Percentiles rank a stretch among this genome's conserved stretches.
Conservation (phyloP, 805 yeast genomes). For the Lipomyces sp. region DNA sequence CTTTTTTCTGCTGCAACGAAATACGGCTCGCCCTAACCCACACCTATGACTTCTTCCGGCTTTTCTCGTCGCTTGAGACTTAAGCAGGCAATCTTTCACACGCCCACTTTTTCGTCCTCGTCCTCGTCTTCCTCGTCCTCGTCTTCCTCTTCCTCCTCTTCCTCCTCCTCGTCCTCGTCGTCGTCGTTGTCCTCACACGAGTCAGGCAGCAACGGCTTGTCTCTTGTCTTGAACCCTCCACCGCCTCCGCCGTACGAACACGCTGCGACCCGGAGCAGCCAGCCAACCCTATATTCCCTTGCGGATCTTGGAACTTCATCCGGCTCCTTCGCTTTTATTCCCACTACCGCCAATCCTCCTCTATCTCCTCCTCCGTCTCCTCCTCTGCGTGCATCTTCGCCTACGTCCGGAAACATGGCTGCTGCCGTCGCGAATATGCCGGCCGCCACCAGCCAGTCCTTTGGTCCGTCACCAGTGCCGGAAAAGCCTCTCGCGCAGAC, state of each 20-base stretch:
- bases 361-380: constrained; percentile 15
- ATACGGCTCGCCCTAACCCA: too few species aligned
- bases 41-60: too few species aligned
- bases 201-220: neutral
- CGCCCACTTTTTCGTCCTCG: constrained; percentile 11
- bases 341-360: constrained; percentile 1
- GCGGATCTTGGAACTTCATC: constrained; percentile 2
- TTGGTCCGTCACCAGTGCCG: constrained; percentile 1
- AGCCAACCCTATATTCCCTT: constrained; percentile 4
- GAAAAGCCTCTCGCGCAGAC: constrained; percentile 32
- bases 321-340: constrained; percentile 2
- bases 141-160: constrained; percentile 6
- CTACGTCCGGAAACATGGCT: constrained; percentile 2
- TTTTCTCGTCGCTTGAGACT: constrained; percentile 26
- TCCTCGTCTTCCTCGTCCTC: constrained; percentile 16
- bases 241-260: constrained; percentile 4
- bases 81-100: constrained; percentile 25
- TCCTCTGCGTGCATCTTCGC: constrained; percentile 10
- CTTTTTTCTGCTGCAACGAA: too few species aligned
- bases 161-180: constrained; percentile 2
- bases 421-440: neutral
- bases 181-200: neutral
- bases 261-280: constrained; percentile 1
- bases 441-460: neutral
- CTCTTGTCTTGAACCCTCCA: constrained; percentile 5